Conservation (phyloP, 305 asterid genomes). For the Fraxinus floribunda region DNA sequence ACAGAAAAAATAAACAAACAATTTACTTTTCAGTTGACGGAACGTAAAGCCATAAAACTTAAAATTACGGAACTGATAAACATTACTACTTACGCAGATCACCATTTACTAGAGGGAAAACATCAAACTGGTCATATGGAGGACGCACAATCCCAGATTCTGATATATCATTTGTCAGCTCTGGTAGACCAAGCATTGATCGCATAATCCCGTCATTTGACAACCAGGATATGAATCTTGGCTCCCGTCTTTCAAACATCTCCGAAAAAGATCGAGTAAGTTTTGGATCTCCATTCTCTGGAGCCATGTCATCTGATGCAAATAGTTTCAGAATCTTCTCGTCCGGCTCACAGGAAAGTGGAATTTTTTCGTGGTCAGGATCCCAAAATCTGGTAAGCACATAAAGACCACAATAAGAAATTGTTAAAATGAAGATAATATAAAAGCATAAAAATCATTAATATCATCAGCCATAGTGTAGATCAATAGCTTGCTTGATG, state of each 20-base stretch:
- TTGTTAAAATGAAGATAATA: not conserved
- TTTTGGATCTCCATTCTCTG: constrained; percentile 67
- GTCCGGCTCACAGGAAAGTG: constrained; percentile 60
- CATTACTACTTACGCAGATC: constrained; percentile 50
- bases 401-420: not conserved
- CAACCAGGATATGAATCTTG: constrained; percentile 36
- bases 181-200: constrained; percentile 57
- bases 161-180: constrained; percentile 82
- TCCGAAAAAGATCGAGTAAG: constrained; percentile 65
- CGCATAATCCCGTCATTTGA: constrained; percentile 41
- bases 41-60: not conserved
- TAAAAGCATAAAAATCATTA: not conserved
- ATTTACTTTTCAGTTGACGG: not conserved
- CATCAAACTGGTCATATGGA: constrained; percentile 49
- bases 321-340: constrained; percentile 52
- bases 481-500: not conserved
- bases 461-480: not conserved
- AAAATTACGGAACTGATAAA: constrained; percentile 3
- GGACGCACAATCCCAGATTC: constrained; percentile 53
- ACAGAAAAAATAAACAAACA: not conserved
- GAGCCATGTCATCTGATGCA: constrained; percentile 51
- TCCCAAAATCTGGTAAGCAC: constrained; percentile 63
- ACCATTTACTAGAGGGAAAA: constrained; percentile 67
- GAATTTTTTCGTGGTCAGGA: constrained; percentile 61
- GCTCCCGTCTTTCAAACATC: constrained; percentile 62